Evolutionary conservation across 805 yeast genomes (phyloP).

Genomic region (Myxozyma nipponensis): DNA sequence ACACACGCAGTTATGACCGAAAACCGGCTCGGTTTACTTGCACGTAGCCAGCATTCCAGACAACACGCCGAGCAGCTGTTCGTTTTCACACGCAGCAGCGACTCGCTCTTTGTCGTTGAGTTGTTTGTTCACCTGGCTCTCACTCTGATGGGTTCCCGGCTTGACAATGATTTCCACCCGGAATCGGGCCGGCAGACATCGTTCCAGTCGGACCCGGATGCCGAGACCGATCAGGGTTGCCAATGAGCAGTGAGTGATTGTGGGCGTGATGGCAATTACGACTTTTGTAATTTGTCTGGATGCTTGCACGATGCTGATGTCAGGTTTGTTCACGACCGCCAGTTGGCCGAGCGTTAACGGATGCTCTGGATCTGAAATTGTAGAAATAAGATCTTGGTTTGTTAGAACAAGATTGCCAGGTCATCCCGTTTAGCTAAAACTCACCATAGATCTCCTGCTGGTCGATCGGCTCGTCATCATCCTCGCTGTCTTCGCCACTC

Average conservation of each 20-base stretch:
- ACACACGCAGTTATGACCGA: no score
- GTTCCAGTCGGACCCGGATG: conserved; percentile 81
- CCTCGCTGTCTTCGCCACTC: conserved; percentile 29
- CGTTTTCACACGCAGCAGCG: conserved; percentile 98
- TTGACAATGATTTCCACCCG: conserved; percentile 75
- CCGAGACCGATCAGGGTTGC: conserved; percentile 96
- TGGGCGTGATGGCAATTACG: conserved; percentile 83
- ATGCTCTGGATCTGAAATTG: conserved; percentile 95
- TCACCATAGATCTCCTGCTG: conserved; percentile 76
- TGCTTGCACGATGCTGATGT: conserved; percentile 66
- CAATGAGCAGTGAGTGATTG: conserved; percentile 94
- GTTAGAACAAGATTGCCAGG: no score
- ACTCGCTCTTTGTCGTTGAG: conserved; percentile 95
- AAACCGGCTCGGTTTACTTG: conserved; percentile 20
- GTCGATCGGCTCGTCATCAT: conserved; percentile 53
- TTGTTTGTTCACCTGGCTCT: conserved; percentile 92
- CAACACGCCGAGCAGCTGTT: conserved; percentile 83
- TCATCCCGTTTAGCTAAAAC: neutral
- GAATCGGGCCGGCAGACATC: conserved; percentile 81
- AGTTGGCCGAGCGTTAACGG: conserved; percentile 92
- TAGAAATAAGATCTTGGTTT: conserved; percentile 57
- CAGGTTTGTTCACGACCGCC: conserved; percentile 83
- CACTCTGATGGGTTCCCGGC: conserved; percentile 94
- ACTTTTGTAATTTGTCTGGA: conserved; percentile 67
- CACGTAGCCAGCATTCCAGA: conserved; percentile 90